Base-by-base conservation (phyloP, 2,329 filamentous ascomycete genomes). In the Cladosporium halotolerans region DNA sequence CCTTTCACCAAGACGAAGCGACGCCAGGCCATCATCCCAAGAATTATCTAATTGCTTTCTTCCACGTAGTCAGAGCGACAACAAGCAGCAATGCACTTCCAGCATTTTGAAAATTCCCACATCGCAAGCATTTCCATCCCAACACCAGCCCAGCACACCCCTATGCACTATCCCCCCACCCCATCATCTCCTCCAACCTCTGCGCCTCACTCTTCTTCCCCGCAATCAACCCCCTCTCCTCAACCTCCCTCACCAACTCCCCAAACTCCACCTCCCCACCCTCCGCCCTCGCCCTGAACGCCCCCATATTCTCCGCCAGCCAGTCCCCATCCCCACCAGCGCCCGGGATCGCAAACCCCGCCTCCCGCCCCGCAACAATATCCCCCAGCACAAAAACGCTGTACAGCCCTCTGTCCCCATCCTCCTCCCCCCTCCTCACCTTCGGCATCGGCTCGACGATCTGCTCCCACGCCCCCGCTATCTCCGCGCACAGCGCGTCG, bases 231-330 rank as follows among this genome's bases (percentile, higher is more conserved):
- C 63, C 65, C 47, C 68, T 60, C 54, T 61, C 57, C 57, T 65
- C 58, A 11, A 66, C 57, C 56, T 70, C 68, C 53, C 57, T 44
- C 5, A 69, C 59, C 61, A 70, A 52, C 8, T 66, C 63, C 50
- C 32, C 47, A 46, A 70, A 66, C 38, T 68, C 64, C 57, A 66
- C 62, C 60, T 70, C 62, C 19, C 68, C 68, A 18, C 49, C 55
- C n/a, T 63, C 60, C 5, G 68, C 68, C 56, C 60, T 65, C 60
- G 60, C 57, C 45, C 66, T 57, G 55, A 71, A 71, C 38, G 52
- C 62, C 9, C 56, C 57, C 62, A 62, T 60, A 59, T 71, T 65
- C 49, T 68, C 61, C 47, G 56, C 55, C 53, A 70, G 49, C 68
- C 68, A 70, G 42, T 62, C 46, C 42, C 56, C 58, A 58, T 69